A percentile compares a stretch with the other conserved stretches of the same genome.
These are phyloP conservation scores for Xylaria sp. DNA, from an alignment of 2,329 filamentous ascomycete genomes.

Conservation along the genomic window DNA sequence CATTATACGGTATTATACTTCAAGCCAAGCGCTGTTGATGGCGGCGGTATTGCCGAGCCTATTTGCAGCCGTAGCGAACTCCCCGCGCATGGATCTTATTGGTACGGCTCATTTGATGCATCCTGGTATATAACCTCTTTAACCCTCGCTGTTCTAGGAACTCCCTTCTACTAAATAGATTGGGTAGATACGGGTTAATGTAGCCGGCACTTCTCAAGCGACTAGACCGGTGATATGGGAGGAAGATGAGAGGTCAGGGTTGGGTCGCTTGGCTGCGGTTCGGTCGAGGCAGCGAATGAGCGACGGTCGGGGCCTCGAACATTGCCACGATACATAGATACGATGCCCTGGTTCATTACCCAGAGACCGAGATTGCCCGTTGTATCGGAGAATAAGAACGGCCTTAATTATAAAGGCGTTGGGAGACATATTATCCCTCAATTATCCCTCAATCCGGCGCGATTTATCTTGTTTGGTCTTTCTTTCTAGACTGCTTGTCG, in stretches of 20 bases:
- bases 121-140: constrained; percentile 29
- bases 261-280: constrained; percentile 21
- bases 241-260: constrained; percentile 8
- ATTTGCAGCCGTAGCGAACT: constrained; percentile 23
- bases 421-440: constrained; percentile 23
- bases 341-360: constrained; percentile 16
- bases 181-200: constrained; percentile 20
- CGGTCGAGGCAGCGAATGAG: constrained; percentile 22
- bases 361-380: constrained; percentile 13
- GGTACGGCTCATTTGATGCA: constrained; percentile 35
- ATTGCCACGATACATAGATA: constrained; percentile 7
- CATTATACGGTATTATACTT: not conserved
- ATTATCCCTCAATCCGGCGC: constrained; percentile 17
- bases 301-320: constrained; percentile 4
- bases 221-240: constrained; percentile 15
- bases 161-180: constrained; percentile 29
- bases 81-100: constrained; percentile 28
- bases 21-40: constrained; percentile 13
- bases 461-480: not conserved
- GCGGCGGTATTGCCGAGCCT: constrained; percentile 27
- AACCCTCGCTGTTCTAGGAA: constrained; percentile 30
- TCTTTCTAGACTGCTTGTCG: not conserved
- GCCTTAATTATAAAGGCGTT: not conserved
- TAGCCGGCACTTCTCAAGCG: constrained; percentile 31
- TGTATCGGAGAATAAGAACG: constrained; percentile 1